phyloP scores from a whole-genome alignment of 106 monocot species.

The Dioscorea zingiberensis region DNA sequence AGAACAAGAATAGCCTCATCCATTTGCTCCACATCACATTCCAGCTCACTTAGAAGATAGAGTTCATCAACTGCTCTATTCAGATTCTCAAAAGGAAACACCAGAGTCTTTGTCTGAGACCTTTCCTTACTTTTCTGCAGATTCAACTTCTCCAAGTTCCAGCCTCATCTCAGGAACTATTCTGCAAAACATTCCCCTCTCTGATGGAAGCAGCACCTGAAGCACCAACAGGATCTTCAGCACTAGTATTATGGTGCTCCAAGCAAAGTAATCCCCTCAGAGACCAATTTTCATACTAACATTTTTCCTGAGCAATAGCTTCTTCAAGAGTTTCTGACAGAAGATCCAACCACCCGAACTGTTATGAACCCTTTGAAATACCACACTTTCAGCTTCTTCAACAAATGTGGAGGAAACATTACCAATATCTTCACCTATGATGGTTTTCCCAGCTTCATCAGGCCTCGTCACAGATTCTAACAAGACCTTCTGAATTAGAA shows the following conservation, averaged over 20 bases:
- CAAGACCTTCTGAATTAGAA: constrained; percentile 9
- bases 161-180: constrained; percentile 16
- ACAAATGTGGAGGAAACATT: constrained; percentile 1
- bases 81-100: constrained; percentile 96
- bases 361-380: not conserved
- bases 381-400: constrained; percentile 6
- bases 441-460: constrained; percentile 15
- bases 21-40: constrained; percentile 94
- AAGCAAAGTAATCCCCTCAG: constrained; percentile 8
- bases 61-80: constrained; percentile 97
- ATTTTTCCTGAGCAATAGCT: constrained; percentile 5
- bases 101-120: constrained; percentile 95
- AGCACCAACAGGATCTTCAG: constrained; percentile 13
- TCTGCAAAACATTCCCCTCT: not conserved
- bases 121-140: constrained; percentile 88
- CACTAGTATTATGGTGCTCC: not conserved
- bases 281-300: not conserved
- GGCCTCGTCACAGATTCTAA: constrained; percentile 7
- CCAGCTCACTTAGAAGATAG: constrained; percentile 94
- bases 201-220: constrained; percentile 11
- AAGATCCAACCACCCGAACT: constrained; percentile 8
- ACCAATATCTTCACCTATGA: constrained; percentile 1
- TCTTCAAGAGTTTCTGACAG: constrained; percentile 16
- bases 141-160: constrained; percentile 40
- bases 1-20: constrained; percentile 91